Base-by-base conservation (phyloP, 1,139 yeast species). In the Blastobotrys indianensis region DNA sequence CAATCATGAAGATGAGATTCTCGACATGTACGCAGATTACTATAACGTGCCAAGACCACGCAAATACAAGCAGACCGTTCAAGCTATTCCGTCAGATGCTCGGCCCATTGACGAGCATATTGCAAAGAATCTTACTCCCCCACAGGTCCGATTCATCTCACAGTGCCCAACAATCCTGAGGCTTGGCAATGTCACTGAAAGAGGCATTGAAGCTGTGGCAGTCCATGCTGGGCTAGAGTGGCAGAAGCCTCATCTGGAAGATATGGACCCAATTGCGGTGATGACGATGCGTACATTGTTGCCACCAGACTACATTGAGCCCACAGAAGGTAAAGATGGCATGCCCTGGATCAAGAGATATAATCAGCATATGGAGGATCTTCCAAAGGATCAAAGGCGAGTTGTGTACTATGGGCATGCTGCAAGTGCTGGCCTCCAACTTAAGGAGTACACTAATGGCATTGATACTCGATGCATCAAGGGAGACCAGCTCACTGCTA, bases 391-490 rank as follows among this genome's bases (percentile, higher is more conserved):
- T 1, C 66, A 74, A 8, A 66, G 77, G 11, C 54, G 58, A 35
- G 75, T 77, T n/a, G 90, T 87, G 1, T 80, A 78, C 57, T 90
- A 90, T 61, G 97, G 97, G 0, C 97, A 90, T 60, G 94, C 85
- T 62, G 94, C 97, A 3, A 73, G 79, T 47, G 69, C 81, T 48
- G 96, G 97, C 0, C 73, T 90, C 41, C 79, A 76, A 48, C 54
- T 82, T 43, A 75, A 76, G 53, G 74, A 76, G 51, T 86, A 71
- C 63, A 73, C 95, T 3, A 79, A 76, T 56, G 97, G 97, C 0
- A 67, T 90, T 36, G 97, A 90, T 61, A 71, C 86, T 9, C 85
- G 85, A 1, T 90, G 97, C 66, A 85, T 80, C 52, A 75, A 76
- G 51, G 97, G 96, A 2, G 82, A 79, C 9, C 63, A 73, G 47